A percentile compares a stretch with the other conserved stretches of the same genome.
phyloP scores from a whole-genome alignment of 2,329 filamentous ascomycete genomes.

The Penicillium fuscoglaucum region DNA sequence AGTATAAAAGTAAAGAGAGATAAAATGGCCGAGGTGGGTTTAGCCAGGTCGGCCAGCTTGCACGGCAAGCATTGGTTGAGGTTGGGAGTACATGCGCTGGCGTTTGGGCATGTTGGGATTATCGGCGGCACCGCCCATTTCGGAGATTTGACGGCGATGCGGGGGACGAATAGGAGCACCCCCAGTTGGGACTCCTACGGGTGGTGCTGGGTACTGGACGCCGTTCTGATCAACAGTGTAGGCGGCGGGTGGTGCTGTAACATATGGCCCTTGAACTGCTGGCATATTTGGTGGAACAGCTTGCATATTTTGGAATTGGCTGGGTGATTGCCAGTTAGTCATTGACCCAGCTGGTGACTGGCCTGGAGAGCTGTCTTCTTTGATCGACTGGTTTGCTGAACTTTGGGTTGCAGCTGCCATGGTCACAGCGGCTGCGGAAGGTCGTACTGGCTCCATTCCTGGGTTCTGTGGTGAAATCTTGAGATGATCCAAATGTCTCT shows the following conservation, averaged over 20 bases:
- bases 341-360: constrained; percentile 60
- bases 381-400: constrained; percentile 57
- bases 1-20: neutral
- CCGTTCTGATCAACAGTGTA: constrained; percentile 44
- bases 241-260: constrained; percentile 39
- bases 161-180: constrained; percentile 35
- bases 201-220: constrained; percentile 41
- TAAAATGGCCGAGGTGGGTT: neutral
- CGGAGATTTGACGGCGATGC: constrained; percentile 61
- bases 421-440: constrained; percentile 41
- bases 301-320: constrained; percentile 58
- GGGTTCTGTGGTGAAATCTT: constrained; percentile 63
- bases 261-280: constrained; percentile 45
- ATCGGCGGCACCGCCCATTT: constrained; percentile 57
- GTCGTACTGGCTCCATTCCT: constrained; percentile 51
- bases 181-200: constrained; percentile 37
- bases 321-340: constrained; percentile 65
- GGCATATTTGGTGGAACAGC: constrained; percentile 53
- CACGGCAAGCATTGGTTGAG: constrained; percentile 51
- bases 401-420: constrained; percentile 47
- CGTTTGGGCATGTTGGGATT: constrained; percentile 57
- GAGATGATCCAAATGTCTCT: constrained; percentile 83
- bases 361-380: constrained; percentile 63
- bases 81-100: constrained; percentile 57
- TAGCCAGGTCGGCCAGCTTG: constrained; percentile 47